Percentiles rank a stretch among this genome's conserved stretches.
phyloP scores from a whole-genome alignment of 225 moss, liverwort and hornwort species.

The Asterella californica region DNA sequence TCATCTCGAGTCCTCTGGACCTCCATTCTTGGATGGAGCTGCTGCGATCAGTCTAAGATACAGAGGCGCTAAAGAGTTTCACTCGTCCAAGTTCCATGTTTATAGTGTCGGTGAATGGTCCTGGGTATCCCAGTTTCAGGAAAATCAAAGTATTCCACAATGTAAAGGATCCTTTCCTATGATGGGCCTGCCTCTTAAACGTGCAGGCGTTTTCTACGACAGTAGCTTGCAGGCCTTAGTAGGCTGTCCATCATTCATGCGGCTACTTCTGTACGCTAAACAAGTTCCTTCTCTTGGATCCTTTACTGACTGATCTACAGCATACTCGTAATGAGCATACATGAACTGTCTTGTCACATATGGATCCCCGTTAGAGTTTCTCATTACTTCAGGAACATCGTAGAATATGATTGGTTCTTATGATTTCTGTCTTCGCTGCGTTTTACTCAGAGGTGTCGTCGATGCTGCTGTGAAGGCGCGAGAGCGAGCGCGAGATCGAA shows the following conservation, averaged over 20 bases:
- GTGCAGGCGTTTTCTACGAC: not conserved
- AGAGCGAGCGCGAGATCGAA: not conserved
- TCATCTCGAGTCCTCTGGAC: too few species aligned
- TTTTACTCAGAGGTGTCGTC: slow-evolving; percentile 14
- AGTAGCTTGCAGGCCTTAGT: not conserved
- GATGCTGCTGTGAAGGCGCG: slow-evolving; percentile 14
- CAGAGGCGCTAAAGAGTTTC: too few species aligned
- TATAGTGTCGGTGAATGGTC: too few species aligned
- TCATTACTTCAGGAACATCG: not conserved
- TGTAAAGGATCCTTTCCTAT: too few species aligned
- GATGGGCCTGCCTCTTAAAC: not conserved
- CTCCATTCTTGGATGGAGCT: too few species aligned
- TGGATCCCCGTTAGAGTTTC: not conserved
- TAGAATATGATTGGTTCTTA: not conserved
- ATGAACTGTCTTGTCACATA: not conserved
- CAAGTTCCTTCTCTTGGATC: not conserved
- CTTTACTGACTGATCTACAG: not conserved
- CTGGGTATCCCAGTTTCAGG: too few species aligned
- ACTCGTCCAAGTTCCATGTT: too few species aligned
- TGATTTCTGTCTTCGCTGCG: slow-evolving; percentile 6
- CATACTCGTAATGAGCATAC: not conserved
- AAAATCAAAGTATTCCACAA: too few species aligned
- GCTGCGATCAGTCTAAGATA: too few species aligned
- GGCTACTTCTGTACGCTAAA: not conserved
- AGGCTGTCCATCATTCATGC: not conserved